A percentile compares a stretch with the other conserved stretches of the same genome.
Conservation (phyloP, 2,329 filamentous ascomycete species). For the Gnomoniopsis sp. region DNA sequence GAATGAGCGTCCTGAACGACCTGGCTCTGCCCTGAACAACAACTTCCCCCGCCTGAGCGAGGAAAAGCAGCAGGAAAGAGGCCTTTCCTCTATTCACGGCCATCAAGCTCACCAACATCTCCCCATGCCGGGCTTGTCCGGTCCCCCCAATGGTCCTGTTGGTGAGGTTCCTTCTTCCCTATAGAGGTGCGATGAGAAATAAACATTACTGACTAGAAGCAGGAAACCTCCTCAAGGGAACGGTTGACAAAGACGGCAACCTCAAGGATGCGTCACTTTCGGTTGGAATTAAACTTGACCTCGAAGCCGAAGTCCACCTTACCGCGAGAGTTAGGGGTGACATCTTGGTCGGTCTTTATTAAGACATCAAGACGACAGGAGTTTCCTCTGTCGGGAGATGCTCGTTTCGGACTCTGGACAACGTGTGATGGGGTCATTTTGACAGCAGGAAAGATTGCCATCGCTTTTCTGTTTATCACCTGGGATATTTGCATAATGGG, state of each 20-base stretch:
- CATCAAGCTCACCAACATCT: constrained; percentile 4
- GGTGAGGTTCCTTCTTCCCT: not conserved
- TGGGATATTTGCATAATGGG: constrained; percentile 12
- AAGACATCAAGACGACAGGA: not conserved
- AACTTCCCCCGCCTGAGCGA: not conserved
- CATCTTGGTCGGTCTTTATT: constrained; percentile 58
- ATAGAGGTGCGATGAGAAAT: not conserved
- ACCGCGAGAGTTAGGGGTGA: constrained; percentile 59
- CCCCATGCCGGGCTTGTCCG: constrained; percentile 13
- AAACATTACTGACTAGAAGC: not conserved
- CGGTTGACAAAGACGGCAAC: constrained; percentile 54
- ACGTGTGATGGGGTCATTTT: constrained; percentile 9
- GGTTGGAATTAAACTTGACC: constrained; percentile 60
- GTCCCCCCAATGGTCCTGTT: constrained; percentile 9
- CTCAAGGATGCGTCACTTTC: constrained; percentile 56
- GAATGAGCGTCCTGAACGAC: not conserved
- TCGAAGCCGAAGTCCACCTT: constrained; percentile 60
- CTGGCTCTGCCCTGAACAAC: constrained; percentile 6
- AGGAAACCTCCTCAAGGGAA: constrained; percentile 55
- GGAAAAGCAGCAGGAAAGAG: not conserved
- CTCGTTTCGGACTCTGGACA: constrained; percentile 5
- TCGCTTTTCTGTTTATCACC: constrained; percentile 14
- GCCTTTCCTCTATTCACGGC: not conserved
- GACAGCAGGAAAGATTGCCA: constrained; percentile 1
- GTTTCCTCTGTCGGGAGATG: not conserved